Conservation (phyloP, 441 rosid species). For the Croton laevigatus region DNA sequence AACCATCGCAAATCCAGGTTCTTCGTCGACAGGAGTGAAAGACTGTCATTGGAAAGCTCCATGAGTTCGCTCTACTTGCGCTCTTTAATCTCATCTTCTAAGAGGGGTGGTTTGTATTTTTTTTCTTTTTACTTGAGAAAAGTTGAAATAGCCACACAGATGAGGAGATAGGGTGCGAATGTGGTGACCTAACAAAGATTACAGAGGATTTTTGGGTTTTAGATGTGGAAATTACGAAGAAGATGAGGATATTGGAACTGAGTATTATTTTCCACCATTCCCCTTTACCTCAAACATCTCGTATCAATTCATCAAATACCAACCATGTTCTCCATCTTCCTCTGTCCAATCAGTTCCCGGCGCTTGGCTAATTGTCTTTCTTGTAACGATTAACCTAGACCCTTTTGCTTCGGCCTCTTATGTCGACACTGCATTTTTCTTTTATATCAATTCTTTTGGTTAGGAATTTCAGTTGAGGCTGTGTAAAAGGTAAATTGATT, state of each 20-base stretch:
- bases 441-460: too few species aligned
- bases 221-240: conserved; percentile 9
- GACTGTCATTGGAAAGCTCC: too few species aligned
- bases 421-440: neutral
- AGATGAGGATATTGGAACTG: conserved; percentile 3
- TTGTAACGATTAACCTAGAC: neutral
- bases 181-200: neutral
- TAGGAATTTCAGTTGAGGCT: neutral
- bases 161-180: neutral
- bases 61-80: too few species aligned
- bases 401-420: neutral
- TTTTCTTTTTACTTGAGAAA: too few species aligned
- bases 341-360: conserved; percentile 17
- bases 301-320: conserved; percentile 11
- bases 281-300: neutral
- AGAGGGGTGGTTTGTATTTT: too few species aligned
- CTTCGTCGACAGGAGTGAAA: too few species aligned
- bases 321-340: conserved; percentile 8
- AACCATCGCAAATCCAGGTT: too few species aligned
- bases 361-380: conserved; percentile 28
- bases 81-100: too few species aligned
- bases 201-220: neutral
- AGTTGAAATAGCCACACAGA: neutral
- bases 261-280: neutral
- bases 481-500: conserved; percentile 14